Percentiles rank a stretch among this genome's conserved stretches.
Evolutionary conservation across 805 yeast species (phyloP).

Genomic region (Metschnikowia baotianmanensis): DNA sequence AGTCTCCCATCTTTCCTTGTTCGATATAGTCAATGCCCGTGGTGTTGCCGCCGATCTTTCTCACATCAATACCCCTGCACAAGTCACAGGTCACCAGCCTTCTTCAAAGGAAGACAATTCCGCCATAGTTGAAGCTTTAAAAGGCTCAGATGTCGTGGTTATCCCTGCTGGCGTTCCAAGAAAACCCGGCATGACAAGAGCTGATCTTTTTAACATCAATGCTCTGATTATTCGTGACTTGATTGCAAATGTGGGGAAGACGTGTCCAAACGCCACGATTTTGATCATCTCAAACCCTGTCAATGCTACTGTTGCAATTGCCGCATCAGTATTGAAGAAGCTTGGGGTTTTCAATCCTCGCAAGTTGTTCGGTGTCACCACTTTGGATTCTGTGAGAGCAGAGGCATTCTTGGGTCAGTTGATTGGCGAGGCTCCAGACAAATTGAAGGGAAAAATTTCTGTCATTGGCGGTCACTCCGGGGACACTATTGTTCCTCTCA

Average conservation of each 20-base stretch:
- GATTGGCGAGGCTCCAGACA: slow-evolving; percentile 29
- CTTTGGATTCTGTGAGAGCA: slow-evolving; percentile 46
- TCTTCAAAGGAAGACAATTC: slow-evolving; percentile 34
- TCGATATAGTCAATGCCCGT: slow-evolving; percentile 43
- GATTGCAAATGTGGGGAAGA: slow-evolving; percentile 38
- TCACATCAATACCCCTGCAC: slow-evolving; percentile 41
- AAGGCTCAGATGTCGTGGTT: slow-evolving; percentile 38
- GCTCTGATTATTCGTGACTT: slow-evolving; percentile 45
- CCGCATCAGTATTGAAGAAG: slow-evolving; percentile 47
- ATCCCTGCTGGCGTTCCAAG: slow-evolving; percentile 50
- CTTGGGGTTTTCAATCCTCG: slow-evolving; percentile 45
- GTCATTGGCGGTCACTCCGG: slow-evolving; percentile 49
- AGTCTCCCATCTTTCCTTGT: slow-evolving; percentile 39
- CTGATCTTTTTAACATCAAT: slow-evolving; percentile 46
- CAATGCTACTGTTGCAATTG: slow-evolving; percentile 47
- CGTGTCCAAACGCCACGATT: slow-evolving; percentile 43
- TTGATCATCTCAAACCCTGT: slow-evolving; percentile 47
- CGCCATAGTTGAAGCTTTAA: slow-evolving; percentile 38
- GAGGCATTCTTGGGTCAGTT: slow-evolving; percentile 44
- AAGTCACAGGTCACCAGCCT: slow-evolving; percentile 43
- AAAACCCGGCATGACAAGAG: slow-evolving; percentile 49
- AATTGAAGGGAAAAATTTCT: slow-evolving; percentile 39
- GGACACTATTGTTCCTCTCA: slow-evolving; percentile 45
- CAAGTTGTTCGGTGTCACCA: slow-evolving; percentile 47
- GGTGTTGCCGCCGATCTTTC: slow-evolving; percentile 48